These are phyloP conservation scores for Zoysia japonica DNA, from an alignment of 176 grass and related monocot genomes.

Conservation along the genomic window DNA sequence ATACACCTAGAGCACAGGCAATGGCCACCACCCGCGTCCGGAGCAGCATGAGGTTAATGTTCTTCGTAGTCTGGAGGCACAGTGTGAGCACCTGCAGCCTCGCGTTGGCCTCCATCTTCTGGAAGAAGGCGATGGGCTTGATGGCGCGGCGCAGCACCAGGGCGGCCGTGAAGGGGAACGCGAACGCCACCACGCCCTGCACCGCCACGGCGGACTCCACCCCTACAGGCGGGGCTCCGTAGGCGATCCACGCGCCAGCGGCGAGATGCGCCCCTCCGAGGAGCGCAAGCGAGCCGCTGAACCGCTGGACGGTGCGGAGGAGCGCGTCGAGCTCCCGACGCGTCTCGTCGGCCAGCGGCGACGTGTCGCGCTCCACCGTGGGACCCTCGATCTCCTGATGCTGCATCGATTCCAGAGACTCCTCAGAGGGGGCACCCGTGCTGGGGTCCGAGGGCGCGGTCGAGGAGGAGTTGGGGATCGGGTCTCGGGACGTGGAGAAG, in stretches of 20 bases:
- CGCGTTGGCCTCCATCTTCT: conserved; percentile 89
- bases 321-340: conserved; percentile 68
- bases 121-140: conserved; percentile 89
- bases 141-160: conserved; percentile 75
- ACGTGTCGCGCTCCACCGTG: conserved; percentile 84
- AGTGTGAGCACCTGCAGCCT: conserved; percentile 85
- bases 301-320: conserved; percentile 52
- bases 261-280: conserved; percentile 72
- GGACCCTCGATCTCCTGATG: conserved; percentile 96
- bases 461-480: background rate
- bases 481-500: conserved; percentile 40
- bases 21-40: conserved; percentile 69
- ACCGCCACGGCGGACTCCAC: conserved; percentile 39
- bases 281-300: conserved; percentile 65
- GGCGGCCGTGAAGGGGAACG: conserved; percentile 75
- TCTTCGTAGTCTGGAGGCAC: conserved; percentile 76
- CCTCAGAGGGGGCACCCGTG: conserved; percentile 2
- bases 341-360: conserved; percentile 77
- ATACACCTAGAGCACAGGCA: conserved; percentile 66
- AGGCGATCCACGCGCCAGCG: conserved; percentile 66
- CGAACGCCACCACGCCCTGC: conserved; percentile 75
- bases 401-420: conserved; percentile 41
- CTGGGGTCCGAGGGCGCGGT: background rate
- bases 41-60: conserved; percentile 66
- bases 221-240: conserved; percentile 47